phyloP scores from a whole-genome alignment of 768 basidiomycete species.

The Tulasnella sp. region DNA sequence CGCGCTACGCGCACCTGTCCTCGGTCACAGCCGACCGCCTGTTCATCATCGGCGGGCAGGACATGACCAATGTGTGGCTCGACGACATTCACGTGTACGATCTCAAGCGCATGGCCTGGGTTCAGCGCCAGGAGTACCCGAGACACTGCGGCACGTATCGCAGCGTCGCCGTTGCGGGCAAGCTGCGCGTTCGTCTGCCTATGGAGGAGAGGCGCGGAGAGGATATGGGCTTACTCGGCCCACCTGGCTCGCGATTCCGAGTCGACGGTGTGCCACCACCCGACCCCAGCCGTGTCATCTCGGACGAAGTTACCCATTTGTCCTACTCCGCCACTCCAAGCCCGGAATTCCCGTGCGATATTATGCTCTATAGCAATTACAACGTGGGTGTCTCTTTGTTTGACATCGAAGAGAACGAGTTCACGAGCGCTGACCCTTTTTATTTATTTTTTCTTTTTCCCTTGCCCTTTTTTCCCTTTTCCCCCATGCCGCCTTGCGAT shows the following conservation, averaged over 20 bases:
- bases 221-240: conserved; percentile 36
- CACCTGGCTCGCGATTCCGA: conserved; percentile 53
- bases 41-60: conserved; percentile 92
- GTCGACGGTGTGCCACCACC: conserved; percentile 36
- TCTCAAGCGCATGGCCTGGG: conserved; percentile 63
- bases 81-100: conserved; percentile 91
- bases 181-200: conserved; percentile 55
- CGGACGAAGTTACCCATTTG: conserved; percentile 46
- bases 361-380: conserved; percentile 92
- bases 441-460: not conserved
- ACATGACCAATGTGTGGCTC: conserved; percentile 86
- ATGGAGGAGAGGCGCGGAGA: conserved; percentile 47
- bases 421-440: not conserved
- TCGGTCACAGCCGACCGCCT: conserved; percentile 76
- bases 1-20: conserved; percentile 92
- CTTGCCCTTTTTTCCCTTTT: not conserved
- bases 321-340: conserved; percentile 68
- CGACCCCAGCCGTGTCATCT: conserved; percentile 13
- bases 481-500: not conserved
- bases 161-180: conserved; percentile 77
- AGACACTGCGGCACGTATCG: conserved; percentile 97
- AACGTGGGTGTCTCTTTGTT: conserved; percentile 49
- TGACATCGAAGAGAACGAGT: not conserved
- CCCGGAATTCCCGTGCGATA: conserved; percentile 72
- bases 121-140: conserved; percentile 69